Evolutionary conservation across 441 rosid genomes (phyloP), one percentile per base, ranked within the genome.

Genomic region (Mallotus repandus): DNA sequence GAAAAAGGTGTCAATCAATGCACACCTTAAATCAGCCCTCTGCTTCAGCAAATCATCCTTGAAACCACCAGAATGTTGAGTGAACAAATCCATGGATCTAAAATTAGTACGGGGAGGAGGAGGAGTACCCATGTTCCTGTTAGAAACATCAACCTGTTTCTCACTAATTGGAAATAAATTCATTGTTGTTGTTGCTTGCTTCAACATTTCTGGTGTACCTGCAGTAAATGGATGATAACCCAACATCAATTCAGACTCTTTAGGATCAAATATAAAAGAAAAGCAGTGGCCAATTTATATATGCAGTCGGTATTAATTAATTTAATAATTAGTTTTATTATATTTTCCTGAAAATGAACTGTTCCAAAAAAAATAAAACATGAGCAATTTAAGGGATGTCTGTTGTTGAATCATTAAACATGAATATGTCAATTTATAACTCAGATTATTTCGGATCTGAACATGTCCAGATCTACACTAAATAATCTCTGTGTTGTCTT

Each of bases 61-160:
- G 71, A 82, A 79, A 46, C 89, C 41, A 45, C 49, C 86, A 60
- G 90, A 74, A 70, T 81, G 82, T 10, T 86, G 86, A 45, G 91
- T 91, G 73, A 89, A 86, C 80, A 83, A 66, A 48, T 78, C 83
- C 89, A 88, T 80, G 38, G 87, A 80, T 76, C 78, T 83, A 11
- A 74, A n/a, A 64, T 77, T 19, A 50, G 32, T 80, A 57, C 73
- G 66, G 58, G 76, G 71, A 60, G 76, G 71, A 60, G 45, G 41
- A 38, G 41, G 41, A 1, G 41, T 4, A 1, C 49, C 73, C 46
- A 54, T 63, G 75, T 79, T 86, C 52, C 32, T 62, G 25, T 32
- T 49, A 2, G 68, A 69, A 64, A 48, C 79, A 48, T 77, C 73
- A 18, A 18, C 69, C 0, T 77, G 64, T 12, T 66, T 81, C 38